phyloP scores from a whole-genome alignment of 1,284 basidiomycete genomes.

The Polyporus tsugae region DNA sequence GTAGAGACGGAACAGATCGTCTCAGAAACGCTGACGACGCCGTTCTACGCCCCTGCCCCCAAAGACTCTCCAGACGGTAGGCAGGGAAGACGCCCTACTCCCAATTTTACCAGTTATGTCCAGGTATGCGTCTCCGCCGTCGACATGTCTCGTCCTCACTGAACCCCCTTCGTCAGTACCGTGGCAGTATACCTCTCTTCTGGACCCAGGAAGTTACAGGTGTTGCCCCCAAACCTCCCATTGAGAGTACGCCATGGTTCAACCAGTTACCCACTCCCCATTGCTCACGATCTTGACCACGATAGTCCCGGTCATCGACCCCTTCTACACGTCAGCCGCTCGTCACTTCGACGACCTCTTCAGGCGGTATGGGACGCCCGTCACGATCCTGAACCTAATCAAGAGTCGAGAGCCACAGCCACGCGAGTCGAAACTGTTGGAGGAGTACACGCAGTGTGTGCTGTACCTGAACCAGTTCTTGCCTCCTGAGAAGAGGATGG shows the following conservation, averaged over 20 bases:
- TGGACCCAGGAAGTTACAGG: conserved; percentile 96
- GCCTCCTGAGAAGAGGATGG: conserved; percentile 86
- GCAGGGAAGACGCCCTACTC: conserved; percentile 65
- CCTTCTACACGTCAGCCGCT: conserved; percentile 94
- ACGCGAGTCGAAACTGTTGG: conserved; percentile 92
- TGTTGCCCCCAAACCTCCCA: conserved; percentile 93
- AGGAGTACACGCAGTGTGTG: conserved; percentile 94
- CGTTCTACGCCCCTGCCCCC: conserved; percentile 78
- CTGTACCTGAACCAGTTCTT: conserved; percentile 96
- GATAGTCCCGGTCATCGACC: conserved; percentile 92
- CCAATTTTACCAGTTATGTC: conserved; percentile 94
- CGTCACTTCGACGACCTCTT: conserved; percentile 95
- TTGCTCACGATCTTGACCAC: neutral
- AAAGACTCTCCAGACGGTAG: conserved; percentile 42
- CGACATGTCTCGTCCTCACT: neutral
- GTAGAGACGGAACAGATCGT: conserved; percentile 99
- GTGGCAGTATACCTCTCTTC: conserved; percentile 95
- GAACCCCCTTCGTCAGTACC: conserved; percentile 61
- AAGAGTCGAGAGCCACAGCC: conserved; percentile 85
- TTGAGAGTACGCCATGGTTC: conserved; percentile 78
- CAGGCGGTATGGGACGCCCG: conserved; percentile 88
- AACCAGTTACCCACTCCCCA: neutral
- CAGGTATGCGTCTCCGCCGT: conserved; percentile 58
- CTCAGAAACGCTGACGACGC: conserved; percentile 91
- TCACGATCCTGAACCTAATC: conserved; percentile 97